These are phyloP conservation scores for Solanum pinnatisectum DNA, from an alignment of 257 asterid species.

Conservation along the genomic window DNA sequence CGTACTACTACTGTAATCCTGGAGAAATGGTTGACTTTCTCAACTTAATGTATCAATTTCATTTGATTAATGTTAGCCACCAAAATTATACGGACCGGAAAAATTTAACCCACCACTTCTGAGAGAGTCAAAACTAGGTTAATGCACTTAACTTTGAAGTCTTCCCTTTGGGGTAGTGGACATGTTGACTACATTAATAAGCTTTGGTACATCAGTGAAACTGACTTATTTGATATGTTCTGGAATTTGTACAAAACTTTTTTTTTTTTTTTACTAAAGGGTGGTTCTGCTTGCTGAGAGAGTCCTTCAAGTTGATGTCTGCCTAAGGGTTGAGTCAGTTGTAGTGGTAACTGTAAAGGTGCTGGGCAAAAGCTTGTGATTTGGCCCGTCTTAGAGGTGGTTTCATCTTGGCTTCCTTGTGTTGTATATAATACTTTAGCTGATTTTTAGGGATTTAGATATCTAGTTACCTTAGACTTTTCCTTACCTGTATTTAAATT, in stretches of 20 bases:
- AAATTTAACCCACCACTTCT: background rate
- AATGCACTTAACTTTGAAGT: background rate
- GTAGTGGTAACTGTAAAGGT: background rate
- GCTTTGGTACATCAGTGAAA: background rate
- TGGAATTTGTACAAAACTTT: background rate
- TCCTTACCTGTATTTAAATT: too few relatives aligned
- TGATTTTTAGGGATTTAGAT: background rate
- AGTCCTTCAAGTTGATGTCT: background rate
- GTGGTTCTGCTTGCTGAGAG: background rate
- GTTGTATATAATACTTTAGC: background rate
- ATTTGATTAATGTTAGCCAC: background rate
- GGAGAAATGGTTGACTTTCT: background rate
- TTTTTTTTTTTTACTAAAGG: background rate
- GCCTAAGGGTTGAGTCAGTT: background rate
- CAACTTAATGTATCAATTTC: background rate
- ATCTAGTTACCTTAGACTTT: background rate
- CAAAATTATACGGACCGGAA: background rate
- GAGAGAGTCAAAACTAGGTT: background rate
- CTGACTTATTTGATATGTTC: background rate
- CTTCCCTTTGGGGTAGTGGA: background rate
- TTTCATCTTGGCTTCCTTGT: background rate
- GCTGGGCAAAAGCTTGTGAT: background rate
- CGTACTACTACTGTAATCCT: conserved; percentile 9
- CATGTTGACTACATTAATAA: background rate
- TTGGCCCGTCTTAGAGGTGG: background rate